Conservation (phyloP, 306 rosid genomes). For the Pyrus pyrifolia region DNA sequence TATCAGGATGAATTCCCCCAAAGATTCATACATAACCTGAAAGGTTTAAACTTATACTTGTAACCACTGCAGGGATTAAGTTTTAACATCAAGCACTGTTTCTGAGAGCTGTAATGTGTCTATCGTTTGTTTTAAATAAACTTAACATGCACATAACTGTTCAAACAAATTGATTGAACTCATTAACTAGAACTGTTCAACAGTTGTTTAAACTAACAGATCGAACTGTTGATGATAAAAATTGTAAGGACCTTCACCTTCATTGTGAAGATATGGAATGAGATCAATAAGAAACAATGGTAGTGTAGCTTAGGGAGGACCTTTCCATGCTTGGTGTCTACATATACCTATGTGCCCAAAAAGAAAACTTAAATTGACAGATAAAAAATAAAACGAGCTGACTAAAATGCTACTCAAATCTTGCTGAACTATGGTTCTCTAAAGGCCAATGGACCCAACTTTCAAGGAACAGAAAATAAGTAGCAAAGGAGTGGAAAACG, state of each 20-base stretch:
- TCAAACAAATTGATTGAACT: background rate
- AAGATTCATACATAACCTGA: background rate
- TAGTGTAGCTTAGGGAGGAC: background rate
- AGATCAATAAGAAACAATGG: background rate
- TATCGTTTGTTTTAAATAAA: background rate
- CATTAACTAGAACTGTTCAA: background rate
- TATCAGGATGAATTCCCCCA: background rate
- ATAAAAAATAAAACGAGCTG: background rate
- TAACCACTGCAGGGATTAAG: no score
- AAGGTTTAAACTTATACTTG: background rate
- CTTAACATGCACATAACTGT: background rate
- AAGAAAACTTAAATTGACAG: background rate
- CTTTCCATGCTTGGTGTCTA: background rate
- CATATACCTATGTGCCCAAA: background rate
- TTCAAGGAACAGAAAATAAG: background rate
- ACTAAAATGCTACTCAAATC: background rate
- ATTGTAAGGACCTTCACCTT: background rate
- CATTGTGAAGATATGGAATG: background rate
- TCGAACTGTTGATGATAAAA: background rate
- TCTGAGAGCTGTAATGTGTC: background rate
- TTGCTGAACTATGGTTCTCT: background rate
- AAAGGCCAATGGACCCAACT: background rate
- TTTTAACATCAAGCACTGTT: background rate
- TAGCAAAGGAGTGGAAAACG: slow-evolving; percentile 19
- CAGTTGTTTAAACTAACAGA: background rate